Evolutionary conservation across 2,329 filamentous ascomycete species (phyloP).

Genomic region (Colletotrichum gigasporum): DNA sequence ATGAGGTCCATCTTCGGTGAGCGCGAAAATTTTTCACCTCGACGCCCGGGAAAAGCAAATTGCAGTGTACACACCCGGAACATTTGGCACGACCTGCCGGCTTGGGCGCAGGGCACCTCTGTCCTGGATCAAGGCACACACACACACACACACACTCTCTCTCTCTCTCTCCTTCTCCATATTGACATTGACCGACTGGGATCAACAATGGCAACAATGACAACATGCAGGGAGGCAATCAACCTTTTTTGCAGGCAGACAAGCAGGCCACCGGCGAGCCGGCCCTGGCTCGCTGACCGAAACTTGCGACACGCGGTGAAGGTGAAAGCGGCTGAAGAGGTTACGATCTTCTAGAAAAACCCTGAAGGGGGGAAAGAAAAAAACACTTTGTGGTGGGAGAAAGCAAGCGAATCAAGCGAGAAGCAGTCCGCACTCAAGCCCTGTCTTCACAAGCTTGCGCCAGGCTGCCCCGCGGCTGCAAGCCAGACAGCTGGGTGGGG

Average conservation of each 20-base stretch:
- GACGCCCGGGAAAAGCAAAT: conserved; percentile 29
- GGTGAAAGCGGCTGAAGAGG: background rate
- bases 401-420: conserved; percentile 26
- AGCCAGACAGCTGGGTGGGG: conserved; percentile 22
- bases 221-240: conserved; percentile 9
- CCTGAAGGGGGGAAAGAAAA: background rate
- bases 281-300: conserved; percentile 10
- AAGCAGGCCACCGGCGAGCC: background rate
- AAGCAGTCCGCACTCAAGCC: conserved; percentile 14
- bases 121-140: conserved; percentile 4
- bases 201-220: conserved; percentile 14
- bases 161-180: no score
- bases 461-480: background rate
- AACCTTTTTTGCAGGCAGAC: background rate
- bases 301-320: background rate
- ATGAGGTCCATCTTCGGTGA: conserved; percentile 20
- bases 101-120: conserved; percentile 19
- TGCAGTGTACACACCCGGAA: conserved; percentile 2
- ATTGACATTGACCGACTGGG: conserved; percentile 10
- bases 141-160: background rate
- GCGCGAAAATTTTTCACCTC: conserved; percentile 29
- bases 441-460: conserved; percentile 27
- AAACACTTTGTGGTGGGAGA: conserved; percentile 17
- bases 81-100: conserved; percentile 23
- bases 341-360: conserved; percentile 10